Base-by-base conservation (phyloP, 495 filamentous ascomycete genomes). In the Trichoderma virens region DNA sequence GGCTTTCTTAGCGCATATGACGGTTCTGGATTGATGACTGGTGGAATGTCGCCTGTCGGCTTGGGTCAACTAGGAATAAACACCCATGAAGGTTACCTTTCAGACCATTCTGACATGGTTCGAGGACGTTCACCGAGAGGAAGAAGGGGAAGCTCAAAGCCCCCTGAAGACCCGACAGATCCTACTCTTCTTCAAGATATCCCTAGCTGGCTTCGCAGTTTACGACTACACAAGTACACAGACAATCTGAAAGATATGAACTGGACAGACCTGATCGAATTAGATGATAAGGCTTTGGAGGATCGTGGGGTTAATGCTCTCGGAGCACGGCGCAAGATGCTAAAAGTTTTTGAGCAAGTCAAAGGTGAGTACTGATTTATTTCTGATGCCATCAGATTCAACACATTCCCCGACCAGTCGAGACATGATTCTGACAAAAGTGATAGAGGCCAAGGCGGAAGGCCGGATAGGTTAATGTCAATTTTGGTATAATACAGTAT, bases 291-390 rank as follows among this genome's bases (percentile, higher is more conserved):
- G 75, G 92, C 90, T 63, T 80, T 98, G 69, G 93, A 98, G 75
- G 89, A 92, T 13, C 87, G 91, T 62, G 94, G 94, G 59, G 94
- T 98, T 35, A 97, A 97, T 74, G 94, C 94, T 51, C 82, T 97
- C 65, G 94, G 94, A 68, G 94, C 94, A 23, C 82, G 94, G 65
- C 90, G 92, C 76, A 98, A 98, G 83, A 96, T 98, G 92, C 79
- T 98, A 56, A 98, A 98, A 85, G 94, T 96, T 31, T 97, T 97
- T 75, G 93, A 95, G 70, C 93, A 98, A 80, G 93, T 98, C 71
- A 89, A 87, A 70, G 92, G 82, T 83, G 75, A 68, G 70, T 73
- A 14, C 5, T 13, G 8, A 3, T n/a, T 20, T 9, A 23, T 43
- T 23, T 30, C 23, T 20, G 25, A 27, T 16, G 5, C 31, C 23